Evolutionary conservation across 345 rosid genomes (phyloP), one percentile per base, ranked within the genome.

Genomic region (Nasturtium officinale): DNA sequence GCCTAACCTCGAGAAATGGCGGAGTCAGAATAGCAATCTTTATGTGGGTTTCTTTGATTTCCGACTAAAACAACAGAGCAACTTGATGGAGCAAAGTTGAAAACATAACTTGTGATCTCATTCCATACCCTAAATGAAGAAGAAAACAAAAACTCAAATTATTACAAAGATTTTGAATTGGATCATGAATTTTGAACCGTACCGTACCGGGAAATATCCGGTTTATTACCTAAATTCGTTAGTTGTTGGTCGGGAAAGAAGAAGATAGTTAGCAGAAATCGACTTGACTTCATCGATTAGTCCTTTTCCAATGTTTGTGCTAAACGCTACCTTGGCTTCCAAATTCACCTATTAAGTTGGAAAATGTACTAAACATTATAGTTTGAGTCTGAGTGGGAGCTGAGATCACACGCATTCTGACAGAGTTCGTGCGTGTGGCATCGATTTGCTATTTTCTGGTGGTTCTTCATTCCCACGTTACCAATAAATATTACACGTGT

Each of bases 301-400:
- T 45, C 95, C 91, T 81, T 68, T 87, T 45, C 81, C 85, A 3
- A 86, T 54, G 67, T 83, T 79, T n/a, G 89, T 65, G 81, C 87
- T 84, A 73, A 87, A 82, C 13, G 91, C 87, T 13, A 94, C 88
- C 79, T 80, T 88, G 53, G 98, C 98, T 79, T 91, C 98, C 85
- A 94, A 83, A 73, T 87, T 81, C 65, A 93, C 85, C 96, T 92
- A 79, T 50, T 30, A n/a, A 46, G 52, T 29, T n/a, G 15, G 5
- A 17, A 55, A 62, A 12, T 32, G 18, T 64, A 29, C 26, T 5
- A 16, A 29, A 46, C n/a, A 12, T 1, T 38, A 38, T 3, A 18
- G 4, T 40, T 13, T 30, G 33, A 1, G 37, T 32, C 9, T 32
- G 37, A 32, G 37, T 42, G 42, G 9, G 43, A 52, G 32, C 40